Evolutionary conservation across 768 basidiomycete species (phyloP).

Genomic region (Psilocybe cyanescens): DNA sequence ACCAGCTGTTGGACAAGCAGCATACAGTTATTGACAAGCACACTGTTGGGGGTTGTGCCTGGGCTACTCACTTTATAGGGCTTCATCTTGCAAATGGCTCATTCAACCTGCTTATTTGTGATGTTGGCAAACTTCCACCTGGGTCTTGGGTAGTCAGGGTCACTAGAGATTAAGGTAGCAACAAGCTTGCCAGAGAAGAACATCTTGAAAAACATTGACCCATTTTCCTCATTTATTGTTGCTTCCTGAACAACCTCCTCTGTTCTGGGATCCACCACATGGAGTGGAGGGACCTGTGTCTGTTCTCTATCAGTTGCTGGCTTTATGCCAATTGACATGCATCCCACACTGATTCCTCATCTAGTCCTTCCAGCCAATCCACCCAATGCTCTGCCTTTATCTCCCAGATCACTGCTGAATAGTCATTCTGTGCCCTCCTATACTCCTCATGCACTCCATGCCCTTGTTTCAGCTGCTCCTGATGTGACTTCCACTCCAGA

Average conservation of each 20-base stretch:
- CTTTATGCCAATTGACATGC: conserved; percentile 20
- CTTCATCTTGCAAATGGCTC: conserved; percentile 20
- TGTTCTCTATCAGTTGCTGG: conserved; percentile 24
- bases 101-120: conserved; percentile 20
- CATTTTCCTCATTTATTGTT: conserved; percentile 14
- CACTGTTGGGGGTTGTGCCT: conserved; percentile 29
- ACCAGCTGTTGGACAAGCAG: conserved; percentile 30
- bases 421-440: conserved; percentile 16
- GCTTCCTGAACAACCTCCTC: background rate
- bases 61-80: conserved; percentile 34
- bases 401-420: conserved; percentile 15
- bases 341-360: conserved; percentile 17
- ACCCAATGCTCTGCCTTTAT: conserved; percentile 29
- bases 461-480: background rate
- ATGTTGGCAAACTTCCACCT: background rate
- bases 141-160: background rate
- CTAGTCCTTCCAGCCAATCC: conserved; percentile 27
- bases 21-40: conserved; percentile 25
- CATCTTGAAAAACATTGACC: conserved; percentile 1
- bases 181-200: conserved; percentile 20
- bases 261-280: background rate
- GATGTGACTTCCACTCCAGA: conserved; percentile 6
- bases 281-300: conserved; percentile 24
- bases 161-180: conserved; percentile 7
- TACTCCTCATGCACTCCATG: conserved; percentile 20